Base-by-base conservation (phyloP, 208 protist genomes). In the Leishmania mexicana region DNA sequence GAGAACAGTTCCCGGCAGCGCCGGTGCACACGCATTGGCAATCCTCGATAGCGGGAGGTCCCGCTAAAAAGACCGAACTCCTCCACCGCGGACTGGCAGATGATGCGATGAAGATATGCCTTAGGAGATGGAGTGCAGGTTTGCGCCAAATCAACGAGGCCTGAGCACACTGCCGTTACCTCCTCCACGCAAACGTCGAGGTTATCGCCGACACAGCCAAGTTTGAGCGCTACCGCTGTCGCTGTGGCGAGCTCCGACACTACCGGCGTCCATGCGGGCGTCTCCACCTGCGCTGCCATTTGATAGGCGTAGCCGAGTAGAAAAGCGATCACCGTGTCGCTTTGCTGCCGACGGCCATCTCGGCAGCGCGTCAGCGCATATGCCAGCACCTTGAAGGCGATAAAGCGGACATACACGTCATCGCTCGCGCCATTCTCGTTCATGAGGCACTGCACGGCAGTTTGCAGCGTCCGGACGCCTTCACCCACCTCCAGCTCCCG, bases 1-100 rank as follows among this genome's bases (percentile, higher is more conserved):
- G 90, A 84, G 73, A 97, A 93, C 0, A 83, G 49, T 3, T 79
- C 78, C 31, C 92, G 88, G 68, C 88, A 94, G 0, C 67, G 76
- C 42, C 89, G 85, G 81, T 97, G 92, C 71, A 89, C 76, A 7
- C 83, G 83, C 42, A 96, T 42, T 17, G 94, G 85, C 62, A 95
- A 78, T 28, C 90, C 90, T 6, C 92, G 90, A 68, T 90, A 89
- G 5, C 89, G 85, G 47, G 94, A 91, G 6, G 81, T 58, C 21
- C 62, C 68, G 80, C 87, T 87, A 76, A 89, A 97, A 7, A 97
- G 80, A 19, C 94, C 94, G 78, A 96, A 95, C 83, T 97, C 94
- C 75, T 93, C 91, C 38, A 97, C 85, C 1, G 76, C 60, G 7
- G 90, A 78, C 75, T 88, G 87, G 24, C 72, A 80, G 5, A 88